Conservation (phyloP, 805 yeast species). For the Saturnispora saitoi region DNA sequence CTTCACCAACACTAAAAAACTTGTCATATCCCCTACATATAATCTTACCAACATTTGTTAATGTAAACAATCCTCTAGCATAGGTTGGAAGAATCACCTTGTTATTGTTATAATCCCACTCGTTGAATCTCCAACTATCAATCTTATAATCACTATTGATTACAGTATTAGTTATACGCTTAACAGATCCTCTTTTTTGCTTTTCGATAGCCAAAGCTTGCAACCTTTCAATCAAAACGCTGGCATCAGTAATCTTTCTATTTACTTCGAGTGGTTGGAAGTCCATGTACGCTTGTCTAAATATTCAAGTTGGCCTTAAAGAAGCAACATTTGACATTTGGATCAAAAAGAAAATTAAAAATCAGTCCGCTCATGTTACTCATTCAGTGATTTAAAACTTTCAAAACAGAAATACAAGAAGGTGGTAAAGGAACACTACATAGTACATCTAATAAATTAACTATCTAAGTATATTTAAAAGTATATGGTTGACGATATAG, state of each 20-base stretch:
- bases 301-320: not conserved
- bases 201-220: conserved; percentile 6
- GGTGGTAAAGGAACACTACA: too few relatives aligned
- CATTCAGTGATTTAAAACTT: too few relatives aligned
- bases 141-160: conserved; percentile 18
- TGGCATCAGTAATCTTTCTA: not conserved
- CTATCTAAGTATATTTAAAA: not conserved
- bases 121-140: conserved; percentile 73
- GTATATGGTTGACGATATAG: not conserved
- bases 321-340: not conserved
- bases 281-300: not conserved
- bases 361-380: too few relatives aligned
- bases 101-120: conserved; percentile 71
- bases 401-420: too few relatives aligned
- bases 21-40: conserved; percentile 88
- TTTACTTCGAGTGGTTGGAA: not conserved
- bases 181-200: conserved; percentile 21
- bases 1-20: conserved; percentile 78
- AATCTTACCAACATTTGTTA: conserved; percentile 31
- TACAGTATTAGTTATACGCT: conserved; percentile 18
- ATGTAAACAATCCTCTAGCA: conserved; percentile 79
- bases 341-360: not conserved
- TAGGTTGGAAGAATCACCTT: conserved; percentile 52
- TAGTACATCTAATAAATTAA: too few relatives aligned
- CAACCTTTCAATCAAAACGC: not conserved